Conservation (phyloP, 2,329 filamentous ascomycete species). For the Neonectria faginata region DNA sequence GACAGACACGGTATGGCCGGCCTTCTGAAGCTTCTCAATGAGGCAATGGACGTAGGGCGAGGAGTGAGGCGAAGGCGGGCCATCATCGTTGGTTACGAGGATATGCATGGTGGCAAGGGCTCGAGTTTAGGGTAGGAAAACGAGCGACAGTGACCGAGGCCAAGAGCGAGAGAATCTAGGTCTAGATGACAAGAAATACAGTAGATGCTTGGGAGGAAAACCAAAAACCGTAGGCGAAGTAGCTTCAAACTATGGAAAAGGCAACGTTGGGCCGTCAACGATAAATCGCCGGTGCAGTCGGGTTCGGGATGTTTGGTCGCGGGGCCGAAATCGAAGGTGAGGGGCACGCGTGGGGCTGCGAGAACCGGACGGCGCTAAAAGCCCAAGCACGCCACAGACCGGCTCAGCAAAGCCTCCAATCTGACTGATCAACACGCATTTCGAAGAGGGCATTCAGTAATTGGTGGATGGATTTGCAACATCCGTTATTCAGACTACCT, state of each 20-base stretch:
- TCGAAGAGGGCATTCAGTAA: not conserved
- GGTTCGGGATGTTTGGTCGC: slow-evolving; percentile 14
- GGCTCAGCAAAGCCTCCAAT: slow-evolving; percentile 28
- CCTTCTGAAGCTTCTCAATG: slow-evolving; percentile 74
- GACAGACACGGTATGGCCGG: slow-evolving; percentile 90
- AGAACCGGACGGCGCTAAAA: slow-evolving; percentile 34
- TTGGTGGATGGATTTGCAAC: slow-evolving; percentile 21
- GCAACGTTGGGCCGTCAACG: slow-evolving; percentile 20
- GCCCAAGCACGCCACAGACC: slow-evolving; percentile 42
- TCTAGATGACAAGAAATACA: not conserved
- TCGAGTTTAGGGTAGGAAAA: not conserved
- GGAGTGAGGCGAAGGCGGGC: slow-evolving; percentile 80
- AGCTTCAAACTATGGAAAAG: not conserved
- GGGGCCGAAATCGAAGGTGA: slow-evolving; percentile 36
- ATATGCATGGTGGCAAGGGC: slow-evolving; percentile 66
- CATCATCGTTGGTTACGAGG: slow-evolving; percentile 82
- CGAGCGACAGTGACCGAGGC: not conserved
- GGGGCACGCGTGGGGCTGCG: slow-evolving; percentile 42
- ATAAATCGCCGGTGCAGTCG: slow-evolving; percentile 19
- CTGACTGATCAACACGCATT: slow-evolving; percentile 25
- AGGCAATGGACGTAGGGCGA: slow-evolving; percentile 85
- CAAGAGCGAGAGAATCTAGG: not conserved
- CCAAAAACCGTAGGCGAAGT: not conserved
- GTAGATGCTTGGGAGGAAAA: not conserved
- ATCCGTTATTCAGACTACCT: slow-evolving; percentile 28